These are phyloP conservation scores for Stagonosporopsis cucurbitacearum DNA, from an alignment of 2,329 filamentous ascomycete species.

Conservation along the genomic window DNA sequence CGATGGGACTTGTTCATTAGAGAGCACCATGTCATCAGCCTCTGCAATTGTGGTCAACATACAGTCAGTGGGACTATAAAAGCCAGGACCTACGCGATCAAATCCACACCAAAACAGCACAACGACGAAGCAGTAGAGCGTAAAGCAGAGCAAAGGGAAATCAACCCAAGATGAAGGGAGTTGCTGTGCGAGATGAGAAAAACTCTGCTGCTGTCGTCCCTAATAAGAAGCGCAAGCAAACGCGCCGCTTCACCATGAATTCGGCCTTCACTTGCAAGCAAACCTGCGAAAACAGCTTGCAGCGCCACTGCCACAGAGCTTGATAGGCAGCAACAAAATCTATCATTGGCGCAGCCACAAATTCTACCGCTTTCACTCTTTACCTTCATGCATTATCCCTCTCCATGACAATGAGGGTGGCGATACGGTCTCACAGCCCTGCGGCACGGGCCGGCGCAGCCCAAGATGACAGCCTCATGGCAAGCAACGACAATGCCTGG, in stretches of 20 bases:
- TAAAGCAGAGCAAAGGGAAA: no score
- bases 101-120: not conserved
- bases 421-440: conserved; percentile 3
- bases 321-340: not conserved
- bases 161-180: not conserved
- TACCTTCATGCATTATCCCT: not conserved
- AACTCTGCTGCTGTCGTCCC: not conserved
- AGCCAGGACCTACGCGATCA: not conserved
- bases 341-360: not conserved
- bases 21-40: no score
- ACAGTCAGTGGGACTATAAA: no score
- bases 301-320: not conserved
- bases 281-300: not conserved
- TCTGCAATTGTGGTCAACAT: no score
- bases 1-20: no score
- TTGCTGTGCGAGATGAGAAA: not conserved
- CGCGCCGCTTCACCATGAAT: conserved; percentile 6
- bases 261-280: not conserved
- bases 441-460: conserved; percentile 10
- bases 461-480: not conserved
- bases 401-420: conserved; percentile 1
- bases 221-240: conserved; percentile 5
- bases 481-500: not conserved
- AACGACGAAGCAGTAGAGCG: no score
- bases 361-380: not conserved